phyloP scores from a whole-genome alignment of 371 early-diverging fungal species.

The Actinomucor elegans region DNA sequence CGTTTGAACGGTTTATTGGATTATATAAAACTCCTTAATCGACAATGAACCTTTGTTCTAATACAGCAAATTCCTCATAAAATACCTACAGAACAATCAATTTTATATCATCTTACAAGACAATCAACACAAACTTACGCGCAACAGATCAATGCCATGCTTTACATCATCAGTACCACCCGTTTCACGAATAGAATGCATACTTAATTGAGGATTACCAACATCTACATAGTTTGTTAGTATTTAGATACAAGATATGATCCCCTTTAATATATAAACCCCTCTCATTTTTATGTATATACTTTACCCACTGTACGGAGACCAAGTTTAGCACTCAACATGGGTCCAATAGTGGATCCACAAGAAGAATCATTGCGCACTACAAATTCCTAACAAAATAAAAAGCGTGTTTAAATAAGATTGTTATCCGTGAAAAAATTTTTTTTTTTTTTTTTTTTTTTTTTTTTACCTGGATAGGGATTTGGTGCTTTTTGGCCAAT shows the following conservation, averaged over 20 bases:
- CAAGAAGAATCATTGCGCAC: constrained; percentile 94
- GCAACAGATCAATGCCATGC: constrained; percentile 81
- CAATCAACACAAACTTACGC: too few relatives aligned
- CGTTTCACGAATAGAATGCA: constrained; percentile 97
- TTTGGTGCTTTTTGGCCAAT: constrained; percentile 69
- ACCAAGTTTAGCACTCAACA: constrained; percentile 93
- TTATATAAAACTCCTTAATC: constrained; percentile 33
- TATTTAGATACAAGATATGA: not conserved
- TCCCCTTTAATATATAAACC: not conserved
- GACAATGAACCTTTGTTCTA: constrained; percentile 57
- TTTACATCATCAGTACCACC: constrained; percentile 89
- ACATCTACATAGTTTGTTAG: constrained; percentile 62
- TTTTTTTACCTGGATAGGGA: constrained; percentile 85
- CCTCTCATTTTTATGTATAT: not conserved
- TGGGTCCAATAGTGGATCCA: constrained; percentile 96
- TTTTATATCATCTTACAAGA: too few relatives aligned
- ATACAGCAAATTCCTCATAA: constrained; percentile 59
- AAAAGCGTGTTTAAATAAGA: too few relatives aligned
- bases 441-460: too few relatives aligned
- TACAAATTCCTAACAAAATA: constrained; percentile 84
- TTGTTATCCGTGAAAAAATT: too few relatives aligned
- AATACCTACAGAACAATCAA: too few relatives aligned
- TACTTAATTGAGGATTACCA: constrained; percentile 92
- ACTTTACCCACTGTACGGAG: constrained; percentile 85
- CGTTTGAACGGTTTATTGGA: too few relatives aligned